phyloP scores from a whole-genome alignment of 208 protist genomes.

The Tritrichomonas musculus region DNA sequence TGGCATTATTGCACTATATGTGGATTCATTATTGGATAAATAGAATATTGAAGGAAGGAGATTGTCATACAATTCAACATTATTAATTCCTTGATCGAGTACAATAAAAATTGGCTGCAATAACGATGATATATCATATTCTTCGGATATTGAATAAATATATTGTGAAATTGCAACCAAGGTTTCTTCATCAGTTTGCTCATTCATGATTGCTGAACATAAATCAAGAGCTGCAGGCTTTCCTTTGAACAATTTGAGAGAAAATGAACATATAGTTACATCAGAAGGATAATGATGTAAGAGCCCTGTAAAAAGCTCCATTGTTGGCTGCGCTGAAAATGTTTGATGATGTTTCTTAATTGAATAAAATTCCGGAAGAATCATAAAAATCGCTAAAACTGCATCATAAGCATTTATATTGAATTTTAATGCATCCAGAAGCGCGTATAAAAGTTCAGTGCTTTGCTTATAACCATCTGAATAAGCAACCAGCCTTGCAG shows the following conservation, averaged over 20 bases:
- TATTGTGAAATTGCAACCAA: background rate
- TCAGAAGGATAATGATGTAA: background rate
- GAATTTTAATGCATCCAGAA: background rate
- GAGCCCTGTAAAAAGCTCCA: background rate
- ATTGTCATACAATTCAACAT: background rate
- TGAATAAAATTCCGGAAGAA: background rate
- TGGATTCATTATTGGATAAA: background rate
- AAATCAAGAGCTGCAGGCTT: background rate
- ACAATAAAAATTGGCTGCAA: background rate
- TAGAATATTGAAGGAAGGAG: background rate
- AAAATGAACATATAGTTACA: background rate
- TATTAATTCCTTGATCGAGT: background rate
- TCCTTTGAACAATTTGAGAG: background rate
- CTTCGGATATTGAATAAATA: background rate
- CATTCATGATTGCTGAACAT: background rate
- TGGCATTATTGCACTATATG: background rate
- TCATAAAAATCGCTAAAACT: background rate
- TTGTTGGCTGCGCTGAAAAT: background rate
- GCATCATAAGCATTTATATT: background rate
- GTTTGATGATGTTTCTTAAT: background rate
- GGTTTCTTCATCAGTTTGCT: background rate
- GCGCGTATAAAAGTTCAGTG: background rate
- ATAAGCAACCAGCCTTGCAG: background rate
- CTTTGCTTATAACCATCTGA: background rate
- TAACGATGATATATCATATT: background rate